Percentiles rank a stretch among this genome's conserved stretches.
Evolutionary conservation across 495 filamentous ascomycete genomes (phyloP).

Genomic region (Cercophora scortea): DNA sequence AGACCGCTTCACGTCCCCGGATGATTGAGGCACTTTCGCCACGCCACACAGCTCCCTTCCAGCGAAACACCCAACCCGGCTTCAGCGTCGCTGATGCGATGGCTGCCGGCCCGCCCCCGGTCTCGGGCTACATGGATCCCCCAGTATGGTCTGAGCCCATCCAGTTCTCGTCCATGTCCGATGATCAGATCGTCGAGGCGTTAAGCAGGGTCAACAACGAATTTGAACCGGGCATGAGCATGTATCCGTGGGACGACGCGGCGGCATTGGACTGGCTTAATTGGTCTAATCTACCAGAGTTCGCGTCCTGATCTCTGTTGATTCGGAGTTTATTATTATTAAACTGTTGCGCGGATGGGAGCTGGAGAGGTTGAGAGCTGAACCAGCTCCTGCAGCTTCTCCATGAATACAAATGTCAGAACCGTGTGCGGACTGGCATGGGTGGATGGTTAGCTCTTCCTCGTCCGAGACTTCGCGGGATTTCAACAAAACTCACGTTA

Average conservation of each 20-base stretch:
- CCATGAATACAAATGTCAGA: slow-evolving; percentile 34
- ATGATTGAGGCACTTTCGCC: slow-evolving; percentile 4
- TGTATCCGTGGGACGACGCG: slow-evolving; percentile 49
- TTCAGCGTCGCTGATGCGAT: slow-evolving; percentile 13
- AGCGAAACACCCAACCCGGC: slow-evolving; percentile 5
- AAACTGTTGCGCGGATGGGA: slow-evolving; percentile 1
- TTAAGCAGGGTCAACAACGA: slow-evolving; percentile 51
- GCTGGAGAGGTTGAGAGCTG: neutral
- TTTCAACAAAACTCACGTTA: slow-evolving; percentile 18
- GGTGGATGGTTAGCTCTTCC: neutral
- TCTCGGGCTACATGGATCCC: slow-evolving; percentile 16
- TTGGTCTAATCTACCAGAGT: slow-evolving; percentile 41
- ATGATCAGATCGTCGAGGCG: slow-evolving; percentile 55
- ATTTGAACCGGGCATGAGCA: slow-evolving; percentile 42
- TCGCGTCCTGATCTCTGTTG: slow-evolving; percentile 15
- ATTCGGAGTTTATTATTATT: neutral
- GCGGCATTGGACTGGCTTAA: slow-evolving; percentile 54
- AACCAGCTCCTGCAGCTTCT: slow-evolving; percentile 25
- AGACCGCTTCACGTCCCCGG: slow-evolving; percentile 5
- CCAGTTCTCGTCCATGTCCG: slow-evolving; percentile 62
- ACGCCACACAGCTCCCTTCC: slow-evolving; percentile 1
- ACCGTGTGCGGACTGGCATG: slow-evolving; percentile 28
- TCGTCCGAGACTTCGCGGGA: neutral
- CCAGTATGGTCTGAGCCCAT: slow-evolving; percentile 45
- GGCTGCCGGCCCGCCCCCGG: slow-evolving; percentile 5